Conservation (phyloP, 192 early-diverging fungal genomes). For the Coemansia sp. region DNA sequence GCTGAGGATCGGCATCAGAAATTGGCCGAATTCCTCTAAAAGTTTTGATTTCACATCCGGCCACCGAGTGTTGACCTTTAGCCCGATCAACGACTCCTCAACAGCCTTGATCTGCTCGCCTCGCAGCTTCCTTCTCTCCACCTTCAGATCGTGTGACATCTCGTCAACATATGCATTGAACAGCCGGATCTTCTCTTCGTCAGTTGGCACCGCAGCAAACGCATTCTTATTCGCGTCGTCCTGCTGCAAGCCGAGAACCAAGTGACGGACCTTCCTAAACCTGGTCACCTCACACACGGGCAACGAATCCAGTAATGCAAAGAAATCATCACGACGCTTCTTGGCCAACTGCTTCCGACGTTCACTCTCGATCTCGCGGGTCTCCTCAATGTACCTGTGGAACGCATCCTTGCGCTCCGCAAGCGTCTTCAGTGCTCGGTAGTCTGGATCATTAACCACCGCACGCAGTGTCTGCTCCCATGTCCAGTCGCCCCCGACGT, state of each 20-base stretch:
- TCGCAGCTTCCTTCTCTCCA: conserved; percentile 59
- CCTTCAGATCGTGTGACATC: conserved; percentile 65
- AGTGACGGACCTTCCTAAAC: conserved; percentile 51
- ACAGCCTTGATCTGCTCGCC: conserved; percentile 63
- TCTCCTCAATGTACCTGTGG: conserved; percentile 60
- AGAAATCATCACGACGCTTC: conserved; percentile 59
- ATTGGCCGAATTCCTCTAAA: conserved; percentile 19
- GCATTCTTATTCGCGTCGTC: conserved; percentile 54
- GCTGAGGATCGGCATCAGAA: conserved; percentile 39
- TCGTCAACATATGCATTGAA: conserved; percentile 77
- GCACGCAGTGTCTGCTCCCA: conserved; percentile 92
- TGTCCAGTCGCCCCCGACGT: conserved; percentile 78
- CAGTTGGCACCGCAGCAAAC: conserved; percentile 63
- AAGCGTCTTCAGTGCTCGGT: conserved; percentile 77
- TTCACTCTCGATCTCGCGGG: conserved; percentile 58
- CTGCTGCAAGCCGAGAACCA: conserved; percentile 41
- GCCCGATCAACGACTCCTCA: conserved; percentile 8
- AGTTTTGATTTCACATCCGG: conserved; percentile 20
- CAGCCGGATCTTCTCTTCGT: conserved; percentile 60
- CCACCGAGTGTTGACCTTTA: conserved; percentile 30
- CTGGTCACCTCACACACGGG: conserved; percentile 59
- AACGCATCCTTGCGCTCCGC: conserved; percentile 83
- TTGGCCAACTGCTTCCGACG: conserved; percentile 7
- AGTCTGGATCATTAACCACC: conserved; percentile 80
- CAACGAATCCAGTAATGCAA: conserved; percentile 56